Evolutionary conservation across 2,329 filamentous ascomycete species (phyloP).

Genomic region (Pseudohalonectria lignicola): DNA sequence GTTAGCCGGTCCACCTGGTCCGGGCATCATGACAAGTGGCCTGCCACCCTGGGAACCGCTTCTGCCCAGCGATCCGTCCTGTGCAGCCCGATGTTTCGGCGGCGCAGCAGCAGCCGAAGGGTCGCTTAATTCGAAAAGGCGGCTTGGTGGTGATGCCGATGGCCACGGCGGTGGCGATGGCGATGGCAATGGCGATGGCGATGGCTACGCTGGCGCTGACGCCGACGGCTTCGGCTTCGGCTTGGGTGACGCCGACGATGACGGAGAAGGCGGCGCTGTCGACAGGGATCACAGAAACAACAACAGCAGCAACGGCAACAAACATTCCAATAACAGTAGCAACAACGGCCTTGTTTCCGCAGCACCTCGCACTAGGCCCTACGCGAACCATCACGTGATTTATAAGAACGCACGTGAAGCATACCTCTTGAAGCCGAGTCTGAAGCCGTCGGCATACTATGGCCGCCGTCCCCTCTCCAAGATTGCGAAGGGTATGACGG

Average conservation of each 20-base stretch:
- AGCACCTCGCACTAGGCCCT: no score
- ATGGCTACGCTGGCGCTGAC: no score
- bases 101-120: constrained; percentile 50
- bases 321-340: no score
- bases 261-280: no score
- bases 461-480: constrained; percentile 71
- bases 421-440: constrained; percentile 74
- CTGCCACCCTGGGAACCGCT: constrained; percentile 19
- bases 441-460: constrained; percentile 78
- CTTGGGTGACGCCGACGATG: no score
- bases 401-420: constrained; percentile 71
- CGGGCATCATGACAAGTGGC: constrained; percentile 18
- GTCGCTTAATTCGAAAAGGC: constrained; percentile 21
- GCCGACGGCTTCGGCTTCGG: no score
- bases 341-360: no score
- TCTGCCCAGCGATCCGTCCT: constrained; percentile 45
- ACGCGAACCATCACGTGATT: constrained; percentile 70
- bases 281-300: no score
- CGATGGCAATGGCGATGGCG: no score
- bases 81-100: constrained; percentile 46
- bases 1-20: constrained; percentile 19
- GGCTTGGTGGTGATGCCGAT: constrained; percentile 10
- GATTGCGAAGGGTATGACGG: constrained; percentile 70
- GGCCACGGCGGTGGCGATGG: no score
- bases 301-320: no score